Evolutionary conservation across 805 yeast genomes (phyloP).

Genomic region (Candida multigemmis): DNA sequence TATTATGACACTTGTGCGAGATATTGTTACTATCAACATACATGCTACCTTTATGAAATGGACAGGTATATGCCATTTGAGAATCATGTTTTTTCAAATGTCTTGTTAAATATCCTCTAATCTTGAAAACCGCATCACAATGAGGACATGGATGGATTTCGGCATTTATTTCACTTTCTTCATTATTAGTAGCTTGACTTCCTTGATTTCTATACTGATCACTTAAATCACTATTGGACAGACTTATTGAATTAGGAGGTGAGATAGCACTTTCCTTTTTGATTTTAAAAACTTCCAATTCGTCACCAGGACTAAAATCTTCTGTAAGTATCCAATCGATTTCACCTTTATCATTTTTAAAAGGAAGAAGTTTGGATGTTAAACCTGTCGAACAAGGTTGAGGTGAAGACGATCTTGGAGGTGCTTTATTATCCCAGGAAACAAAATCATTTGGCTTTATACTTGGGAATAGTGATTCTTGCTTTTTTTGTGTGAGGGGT

Average conservation of each 20-base stretch:
- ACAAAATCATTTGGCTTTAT: not conserved
- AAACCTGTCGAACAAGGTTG: constrained; percentile 42
- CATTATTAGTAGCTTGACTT: constrained; percentile 4
- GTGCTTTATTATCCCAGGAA: not conserved
- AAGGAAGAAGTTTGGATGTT: constrained; percentile 41
- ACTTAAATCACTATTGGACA: too few relatives aligned
- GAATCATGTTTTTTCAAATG: constrained; percentile 45
- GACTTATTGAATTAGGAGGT: too few relatives aligned
- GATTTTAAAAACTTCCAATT: constrained; percentile 18
- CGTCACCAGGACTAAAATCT: constrained; percentile 17
- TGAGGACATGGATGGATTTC: constrained; percentile 33
- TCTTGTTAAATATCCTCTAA: constrained; percentile 46
- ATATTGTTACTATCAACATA: constrained; percentile 30
- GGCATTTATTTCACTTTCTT: constrained; percentile 5
- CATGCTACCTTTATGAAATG: constrained; percentile 33
- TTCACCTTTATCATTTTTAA: constrained; percentile 44
- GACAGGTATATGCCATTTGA: constrained; percentile 46
- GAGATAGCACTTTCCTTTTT: not conserved
- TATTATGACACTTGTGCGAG: constrained; percentile 43
- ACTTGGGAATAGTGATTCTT: constrained; percentile 3
- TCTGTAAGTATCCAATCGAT: constrained; percentile 51
- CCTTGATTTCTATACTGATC: too few relatives aligned
- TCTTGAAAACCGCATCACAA: constrained; percentile 40
- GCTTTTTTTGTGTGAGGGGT: too few relatives aligned
- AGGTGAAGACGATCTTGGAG: constrained; percentile 3